Evolutionary conservation across 1,284 basidiomycete genomes (phyloP), one percentile per base, ranked within the genome.

Genomic region (Ceratobasidium theobromae): DNA sequence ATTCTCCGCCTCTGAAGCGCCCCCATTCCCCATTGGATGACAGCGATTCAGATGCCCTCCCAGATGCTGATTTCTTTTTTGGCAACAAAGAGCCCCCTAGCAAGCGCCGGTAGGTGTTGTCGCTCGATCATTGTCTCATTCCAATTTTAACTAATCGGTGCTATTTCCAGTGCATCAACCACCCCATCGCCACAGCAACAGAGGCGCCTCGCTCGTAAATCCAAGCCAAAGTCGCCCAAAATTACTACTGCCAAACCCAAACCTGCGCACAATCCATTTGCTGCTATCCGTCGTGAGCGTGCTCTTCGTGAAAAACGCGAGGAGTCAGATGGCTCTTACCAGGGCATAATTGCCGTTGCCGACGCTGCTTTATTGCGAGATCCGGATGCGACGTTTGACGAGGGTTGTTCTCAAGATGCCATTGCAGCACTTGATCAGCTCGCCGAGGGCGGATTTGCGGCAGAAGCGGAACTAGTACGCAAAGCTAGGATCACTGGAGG

Each of bases 101-200:
- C 30, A 60, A 60, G 57, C 57, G 57, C 57, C 57, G 45, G 57
- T 60, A 25, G 14, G 57, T 43, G 11, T n/a, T n/a, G n/a, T n/a
- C n/a, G n/a, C 27, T n/a, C 49, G 30, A 27, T 35, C 28, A 48
- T 46, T 45, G 12, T 21, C 40, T 49, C 38, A 46, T 27, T 23
- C 30, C 18, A 49, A 43, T 35, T 60, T 30, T 32, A 25, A 12
- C 12, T 43, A 32, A 27, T 58, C 28, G 41, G 16, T 18, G 38
- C 27, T 41, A n/a, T n/a, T 16, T 8, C n/a, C 27, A 58, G 57
- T 30, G 45, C 43, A 3, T 60, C 57, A 35, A 14, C 45, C n/a
- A 60, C 57, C 14, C 57, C 57, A 14, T 60, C 57, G 21, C 57
- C 57, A 9, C 30, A 18, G 8, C 16, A 33, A 2, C 3, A 48